Percentiles rank a stretch among this genome's conserved stretches.
Conservation (phyloP, 371 early-diverging fungal genomes). For the Mucor racemosus region DNA sequence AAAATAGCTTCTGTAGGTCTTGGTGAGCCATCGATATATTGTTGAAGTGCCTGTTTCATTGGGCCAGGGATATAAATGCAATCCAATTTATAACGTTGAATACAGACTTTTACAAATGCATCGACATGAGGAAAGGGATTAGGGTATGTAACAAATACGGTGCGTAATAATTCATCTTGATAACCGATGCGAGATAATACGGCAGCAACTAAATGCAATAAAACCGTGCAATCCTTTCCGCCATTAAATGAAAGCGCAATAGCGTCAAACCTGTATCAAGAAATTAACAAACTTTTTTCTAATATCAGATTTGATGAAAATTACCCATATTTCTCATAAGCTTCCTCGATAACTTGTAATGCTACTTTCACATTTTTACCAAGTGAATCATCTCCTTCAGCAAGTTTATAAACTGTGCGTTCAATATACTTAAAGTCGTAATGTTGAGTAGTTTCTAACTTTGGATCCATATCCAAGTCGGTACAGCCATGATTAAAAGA, state of each 20-base stretch:
- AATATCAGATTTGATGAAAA: background rate
- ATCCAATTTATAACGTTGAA: slow-evolving; percentile 67
- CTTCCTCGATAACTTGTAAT: slow-evolving; percentile 68
- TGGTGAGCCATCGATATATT: slow-evolving; percentile 59
- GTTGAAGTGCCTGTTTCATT: slow-evolving; percentile 81
- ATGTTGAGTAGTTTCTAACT: slow-evolving; percentile 33
- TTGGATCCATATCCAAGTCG: slow-evolving; percentile 31
- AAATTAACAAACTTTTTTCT: background rate
- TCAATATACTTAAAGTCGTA: slow-evolving; percentile 51
- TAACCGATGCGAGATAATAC: slow-evolving; percentile 37
- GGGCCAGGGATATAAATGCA: slow-evolving; percentile 70
- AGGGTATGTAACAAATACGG: slow-evolving; percentile 77
- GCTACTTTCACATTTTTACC: slow-evolving; percentile 54
- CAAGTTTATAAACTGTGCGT: slow-evolving; percentile 47
- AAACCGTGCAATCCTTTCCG: slow-evolving; percentile 96
- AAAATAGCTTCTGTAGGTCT: slow-evolving; percentile 81
- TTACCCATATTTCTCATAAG: slow-evolving; percentile 70
- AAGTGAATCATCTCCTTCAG: slow-evolving; percentile 38
- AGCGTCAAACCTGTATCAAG: slow-evolving; percentile 45
- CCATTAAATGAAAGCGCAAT: slow-evolving; percentile 92
- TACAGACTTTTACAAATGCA: slow-evolving; percentile 78
- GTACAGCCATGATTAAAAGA: slow-evolving; percentile 42
- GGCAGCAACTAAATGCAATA: slow-evolving; percentile 82
- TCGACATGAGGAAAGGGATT: slow-evolving; percentile 91
- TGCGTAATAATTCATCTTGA: slow-evolving; percentile 26